Conservation (phyloP, 176 grass and related monocot species). For the Pontederia paniculata region DNA sequence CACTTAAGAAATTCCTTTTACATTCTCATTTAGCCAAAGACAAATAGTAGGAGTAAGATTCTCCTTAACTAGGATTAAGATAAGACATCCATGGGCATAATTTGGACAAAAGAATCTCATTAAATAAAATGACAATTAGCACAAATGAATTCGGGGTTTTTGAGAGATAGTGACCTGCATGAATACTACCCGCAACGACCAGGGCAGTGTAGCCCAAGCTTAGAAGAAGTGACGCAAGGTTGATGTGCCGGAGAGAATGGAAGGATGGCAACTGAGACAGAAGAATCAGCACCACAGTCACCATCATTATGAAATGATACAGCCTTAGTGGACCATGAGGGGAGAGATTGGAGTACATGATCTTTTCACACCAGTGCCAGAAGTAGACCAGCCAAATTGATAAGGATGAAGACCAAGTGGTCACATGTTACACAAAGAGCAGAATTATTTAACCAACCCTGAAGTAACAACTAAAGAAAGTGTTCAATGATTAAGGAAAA, state of each 20-base stretch:
- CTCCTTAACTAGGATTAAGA: background rate
- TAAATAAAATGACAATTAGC: background rate
- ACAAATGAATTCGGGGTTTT: background rate
- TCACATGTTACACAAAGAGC: background rate
- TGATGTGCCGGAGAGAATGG: slow-evolving; percentile 87
- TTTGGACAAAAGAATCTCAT: background rate
- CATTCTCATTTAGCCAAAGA: too few species aligned
- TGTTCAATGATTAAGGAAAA: too few species aligned
- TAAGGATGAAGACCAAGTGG: background rate
- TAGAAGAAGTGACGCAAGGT: slow-evolving; percentile 67
- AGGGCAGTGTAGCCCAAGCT: slow-evolving; percentile 70
- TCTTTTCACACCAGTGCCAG: slow-evolving; percentile 29
- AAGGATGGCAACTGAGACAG: slow-evolving; percentile 92
- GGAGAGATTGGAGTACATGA: slow-evolving; percentile 70
- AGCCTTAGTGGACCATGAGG: slow-evolving; percentile 66
- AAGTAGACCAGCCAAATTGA: background rate
- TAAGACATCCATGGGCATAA: too few species aligned
- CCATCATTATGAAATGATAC: slow-evolving; percentile 89
- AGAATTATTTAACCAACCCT: too few species aligned
- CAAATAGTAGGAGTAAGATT: slow-evolving; percentile 18
- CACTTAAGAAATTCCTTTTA: too few species aligned
- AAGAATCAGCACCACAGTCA: slow-evolving; percentile 55
- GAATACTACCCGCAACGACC: slow-evolving; percentile 57
- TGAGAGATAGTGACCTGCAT: slow-evolving; percentile 45
- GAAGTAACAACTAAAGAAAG: too few species aligned